These are phyloP conservation scores for Noccaea caerulescens DNA, from an alignment of 345 rosid genomes.

Conservation along the genomic window DNA sequence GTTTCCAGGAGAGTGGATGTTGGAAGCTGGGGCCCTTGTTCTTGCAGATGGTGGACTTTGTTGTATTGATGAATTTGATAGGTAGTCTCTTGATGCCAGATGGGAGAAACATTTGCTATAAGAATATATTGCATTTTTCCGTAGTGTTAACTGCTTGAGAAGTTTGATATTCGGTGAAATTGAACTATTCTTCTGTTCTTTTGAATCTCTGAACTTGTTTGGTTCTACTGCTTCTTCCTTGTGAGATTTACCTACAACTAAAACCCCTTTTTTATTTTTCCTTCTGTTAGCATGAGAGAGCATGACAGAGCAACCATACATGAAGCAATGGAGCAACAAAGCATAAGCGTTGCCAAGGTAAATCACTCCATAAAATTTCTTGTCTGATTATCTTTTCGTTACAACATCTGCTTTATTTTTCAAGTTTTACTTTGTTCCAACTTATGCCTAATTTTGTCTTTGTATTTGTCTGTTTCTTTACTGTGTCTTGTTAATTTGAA, in stretches of 20 bases:
- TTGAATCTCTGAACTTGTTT: slow-evolving; percentile 3
- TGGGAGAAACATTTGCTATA: not conserved
- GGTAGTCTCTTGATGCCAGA: slow-evolving; percentile 47
- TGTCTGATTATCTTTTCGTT: slow-evolving; percentile 5
- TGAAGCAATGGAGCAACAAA: slow-evolving; percentile 99
- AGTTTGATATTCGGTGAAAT: not conserved
- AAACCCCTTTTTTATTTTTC: not conserved
- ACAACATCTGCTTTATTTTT: slow-evolving; percentile 15
- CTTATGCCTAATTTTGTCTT: not conserved
- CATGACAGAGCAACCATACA: slow-evolving; percentile 99
- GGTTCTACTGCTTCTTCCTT: slow-evolving; percentile 11
- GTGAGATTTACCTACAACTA: not conserved
- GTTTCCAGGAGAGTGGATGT: slow-evolving; percentile 87
- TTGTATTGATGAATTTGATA: slow-evolving; percentile 97
- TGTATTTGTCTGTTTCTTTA: not conserved
- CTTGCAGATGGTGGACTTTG: slow-evolving; percentile 98
- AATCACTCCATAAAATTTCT: slow-evolving; percentile 9
- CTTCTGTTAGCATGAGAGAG: slow-evolving; percentile 79
- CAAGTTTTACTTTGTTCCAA: not conserved
- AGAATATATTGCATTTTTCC: not conserved
- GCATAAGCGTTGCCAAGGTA: slow-evolving; percentile 97
- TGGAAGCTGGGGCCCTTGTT: slow-evolving; percentile 99
- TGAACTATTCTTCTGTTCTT: slow-evolving; percentile 2
- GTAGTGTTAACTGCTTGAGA: not conserved
- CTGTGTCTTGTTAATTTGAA: slow-evolving; percentile 41